phyloP scores from a whole-genome alignment of 495 filamentous ascomycete species.

The Hamigera avellanea region DNA sequence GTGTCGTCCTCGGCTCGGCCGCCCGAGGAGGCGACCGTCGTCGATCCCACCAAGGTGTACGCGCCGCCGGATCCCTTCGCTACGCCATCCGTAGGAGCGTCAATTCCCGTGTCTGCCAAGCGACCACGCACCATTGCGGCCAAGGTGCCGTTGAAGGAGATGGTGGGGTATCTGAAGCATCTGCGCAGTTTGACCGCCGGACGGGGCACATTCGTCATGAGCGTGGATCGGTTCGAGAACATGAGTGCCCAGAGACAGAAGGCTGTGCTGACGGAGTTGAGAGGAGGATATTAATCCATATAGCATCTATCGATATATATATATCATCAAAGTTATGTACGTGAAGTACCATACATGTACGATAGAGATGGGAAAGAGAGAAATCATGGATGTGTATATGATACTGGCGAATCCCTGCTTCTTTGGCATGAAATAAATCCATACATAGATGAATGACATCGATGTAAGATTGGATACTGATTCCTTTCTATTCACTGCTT shows the following conservation, averaged over 20 bases:
- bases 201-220: constrained; percentile 86
- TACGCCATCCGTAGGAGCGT: constrained; percentile 19
- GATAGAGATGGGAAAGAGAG: not conserved
- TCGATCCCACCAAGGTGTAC: constrained; percentile 66
- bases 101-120: constrained; percentile 14
- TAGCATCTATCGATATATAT: no score
- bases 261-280: constrained; percentile 41
- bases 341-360: no score
- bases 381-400: not conserved
- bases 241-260: constrained; percentile 58
- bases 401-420: not conserved
- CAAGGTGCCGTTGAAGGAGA: constrained; percentile 84
- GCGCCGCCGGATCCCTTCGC: constrained; percentile 79
- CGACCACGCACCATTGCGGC: constrained; percentile 58
- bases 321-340: no score
- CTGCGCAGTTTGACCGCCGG: constrained; percentile 80
- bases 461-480: no score
- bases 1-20: constrained; percentile 6
- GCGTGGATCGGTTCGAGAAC: constrained; percentile 77
- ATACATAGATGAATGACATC: no score
- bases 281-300: constrained; percentile 26
- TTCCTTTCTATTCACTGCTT: no score
- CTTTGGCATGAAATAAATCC: not conserved
- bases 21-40: constrained; percentile 22
- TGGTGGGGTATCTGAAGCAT: constrained; percentile 92